Base-by-base conservation (phyloP, 257 asterid genomes). In the Solanum medicagineum region DNA sequence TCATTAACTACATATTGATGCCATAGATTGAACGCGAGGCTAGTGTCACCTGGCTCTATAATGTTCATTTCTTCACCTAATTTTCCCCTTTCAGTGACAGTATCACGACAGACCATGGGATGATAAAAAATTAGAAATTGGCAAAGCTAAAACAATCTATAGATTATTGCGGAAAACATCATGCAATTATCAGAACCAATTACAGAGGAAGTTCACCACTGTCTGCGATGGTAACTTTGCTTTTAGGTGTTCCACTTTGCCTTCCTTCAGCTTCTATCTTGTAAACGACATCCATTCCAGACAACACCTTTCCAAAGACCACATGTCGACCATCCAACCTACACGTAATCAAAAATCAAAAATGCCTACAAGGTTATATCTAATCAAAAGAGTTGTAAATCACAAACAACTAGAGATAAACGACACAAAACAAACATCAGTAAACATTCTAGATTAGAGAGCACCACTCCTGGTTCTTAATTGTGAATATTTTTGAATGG, bases 281-380 rank as follows among this genome's bases (percentile, higher is more conserved):
- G 32, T 96, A 96, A 56, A 95, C 98, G 84, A 95, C 99, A 36
- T 95, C 99, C 99, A 96, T 96, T 69, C 98, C 99, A 0, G 99
- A 92, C 20, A 96, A 88, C 62, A 95, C 99, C 92, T 96, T 96
- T 11, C 99, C 98, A 8, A 95, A 96, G 8, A 94, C 99, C 17
- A 96, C 98, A 82, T 96, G 99, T 26, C 93, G 92, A 1, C 97
- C 98, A 74, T 96, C 97, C 94, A 96, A 88, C 99, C 99, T 96
- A 91, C 51, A 70, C 32, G 62, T 11, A 65, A 66, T 22, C 55
- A 24, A 70, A 4, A 45, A 73, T 62, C 56, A 54, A 47, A 49
- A 19, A 14, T 24, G 17, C n/a, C 29, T 3, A 36, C 24, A 51
- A 42, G 17, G 3, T 75, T 24, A 49, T 53, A 53, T 11, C 83